Evolutionary conservation across 176 grass and related monocot genomes (phyloP), one percentile per base, ranked within the genome.

Genomic region (Hordeum vulgare): DNA sequence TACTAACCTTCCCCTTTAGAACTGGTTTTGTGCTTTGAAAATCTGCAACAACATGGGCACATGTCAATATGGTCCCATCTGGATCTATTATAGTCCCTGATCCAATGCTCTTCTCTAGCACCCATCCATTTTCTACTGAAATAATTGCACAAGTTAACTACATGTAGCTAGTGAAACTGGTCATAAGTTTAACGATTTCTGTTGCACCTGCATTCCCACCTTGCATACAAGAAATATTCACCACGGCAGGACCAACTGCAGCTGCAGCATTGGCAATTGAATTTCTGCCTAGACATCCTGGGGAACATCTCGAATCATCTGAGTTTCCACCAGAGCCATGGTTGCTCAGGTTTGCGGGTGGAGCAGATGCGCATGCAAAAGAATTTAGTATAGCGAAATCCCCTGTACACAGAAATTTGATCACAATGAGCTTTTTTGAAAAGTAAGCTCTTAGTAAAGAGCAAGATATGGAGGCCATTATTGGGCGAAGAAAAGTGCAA

Each of bases 71-170:
- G 1, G 80, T 93, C 74, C 96, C 96, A 83, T 95, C 85, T 64
- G 96, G 87, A 77, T 93, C 85, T 47, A 94, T 98, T 79, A 98
- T 94, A 67, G 93, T 98, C 79, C 96, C 96, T 18, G 93, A 95
- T 67, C 92, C 92, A n/a, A 91, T 78, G 85, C 80, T 81, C 66
- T 68, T 82, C 24, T 58, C 84, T 37, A 70, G 23, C n/a, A 61
- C 56, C 86, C 82, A 71, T 36, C 86, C 90, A 88, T 83, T 85
- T 73, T 76, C 88, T 97, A 93, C 67, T 88, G 49, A 74, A 56
- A 28, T 21, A 40, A 57, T 13, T 45, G 40, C 73, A 61, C 41
- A 93, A 65, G 62, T 75, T 81, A 23, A 80, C 2, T 61, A 49
- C 33, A 53, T 71, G 17, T 44, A 80, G 33, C 24, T 56, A 66